Percentiles rank a stretch among this genome's conserved stretches.
Conservation (phyloP, 129 eudicot genomes). For the Escallonia herrerae region DNA sequence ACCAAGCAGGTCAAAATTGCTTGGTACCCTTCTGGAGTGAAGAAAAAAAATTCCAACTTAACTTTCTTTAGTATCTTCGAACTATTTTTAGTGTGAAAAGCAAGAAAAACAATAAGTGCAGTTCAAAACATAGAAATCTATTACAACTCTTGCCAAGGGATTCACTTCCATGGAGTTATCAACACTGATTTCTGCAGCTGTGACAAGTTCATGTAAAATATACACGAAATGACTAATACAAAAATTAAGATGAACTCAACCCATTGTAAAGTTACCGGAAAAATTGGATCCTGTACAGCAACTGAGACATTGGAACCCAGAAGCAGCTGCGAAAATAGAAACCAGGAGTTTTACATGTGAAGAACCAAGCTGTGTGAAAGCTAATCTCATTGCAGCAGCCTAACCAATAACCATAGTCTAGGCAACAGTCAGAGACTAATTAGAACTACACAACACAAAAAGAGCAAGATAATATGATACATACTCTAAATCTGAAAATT, state of each 20-base stretch:
- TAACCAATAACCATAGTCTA: background rate
- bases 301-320: slow-evolving; percentile 75
- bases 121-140: too few relatives aligned
- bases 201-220: background rate
- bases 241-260: background rate
- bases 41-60: background rate
- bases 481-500: background rate
- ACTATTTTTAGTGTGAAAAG: background rate
- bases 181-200: background rate
- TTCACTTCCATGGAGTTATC: too few relatives aligned
- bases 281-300: slow-evolving; percentile 86
- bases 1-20: too few relatives aligned
- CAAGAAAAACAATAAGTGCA: background rate
- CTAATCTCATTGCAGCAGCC: background rate
- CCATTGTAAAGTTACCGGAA: slow-evolving; percentile 46
- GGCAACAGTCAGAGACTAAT: background rate
- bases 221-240: background rate
- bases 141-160: too few relatives aligned
- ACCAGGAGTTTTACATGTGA: background rate
- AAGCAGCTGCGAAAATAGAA: slow-evolving; percentile 42
- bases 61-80: background rate
- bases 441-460: background rate
- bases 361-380: background rate
- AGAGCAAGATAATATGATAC: background rate
- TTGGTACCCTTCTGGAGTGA: too few relatives aligned